Evolutionary conservation across 371 early-diverging fungal species (phyloP), one percentile per base, ranked within the genome.

Genomic region (Mortierella sp.): DNA sequence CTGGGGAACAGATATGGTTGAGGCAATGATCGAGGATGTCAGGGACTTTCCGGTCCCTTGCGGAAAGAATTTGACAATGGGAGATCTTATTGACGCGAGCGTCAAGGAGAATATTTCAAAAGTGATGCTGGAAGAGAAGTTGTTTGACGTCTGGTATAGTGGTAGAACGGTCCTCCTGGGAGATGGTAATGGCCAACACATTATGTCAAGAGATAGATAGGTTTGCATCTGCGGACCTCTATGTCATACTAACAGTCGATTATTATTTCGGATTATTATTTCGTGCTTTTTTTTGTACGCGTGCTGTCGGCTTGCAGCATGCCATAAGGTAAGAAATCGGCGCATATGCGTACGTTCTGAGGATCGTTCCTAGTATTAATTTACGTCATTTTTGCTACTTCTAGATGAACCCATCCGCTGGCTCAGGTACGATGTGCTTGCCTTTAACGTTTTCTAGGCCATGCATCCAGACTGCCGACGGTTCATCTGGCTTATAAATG

Each of bases 21-120:
- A 60, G 15, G 44, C 61, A 14, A 52, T 60, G 61, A 41, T 50
- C 52, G 43, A 46, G 37, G 52, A 44, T 12, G 61, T 60, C 15
- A 11, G 52, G 12, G 52, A 52, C 6, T 60, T 60, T 42, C 42
- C 15, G 7, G 32, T 51, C 2, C 61, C 61, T 12, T 50, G 37
- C n/a, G 61, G 50, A 6, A 32, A 43, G 28, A 44, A 32, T 6
- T 5, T 34, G 11, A 57, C 58, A 14, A 44, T 60, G 50, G 51
- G 51, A 4, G 52, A 60, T n/a, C 24, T 51, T 12, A 48, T 69
- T 46, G 51, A 64, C 11, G 64, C 57, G 7, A 64, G 61, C 4
- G 43, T 61, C 26, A 26, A 23, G n/a, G 60, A 64, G 3, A 9
- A 8, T 9, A 64, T 64, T 26, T 61, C 49, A 23, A 26, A 42